Percentiles rank a stretch among this genome's conserved stretches.
Conservation (phyloP, 192 early-diverging fungal genomes). For the Umbelopsis ramanniana region DNA sequence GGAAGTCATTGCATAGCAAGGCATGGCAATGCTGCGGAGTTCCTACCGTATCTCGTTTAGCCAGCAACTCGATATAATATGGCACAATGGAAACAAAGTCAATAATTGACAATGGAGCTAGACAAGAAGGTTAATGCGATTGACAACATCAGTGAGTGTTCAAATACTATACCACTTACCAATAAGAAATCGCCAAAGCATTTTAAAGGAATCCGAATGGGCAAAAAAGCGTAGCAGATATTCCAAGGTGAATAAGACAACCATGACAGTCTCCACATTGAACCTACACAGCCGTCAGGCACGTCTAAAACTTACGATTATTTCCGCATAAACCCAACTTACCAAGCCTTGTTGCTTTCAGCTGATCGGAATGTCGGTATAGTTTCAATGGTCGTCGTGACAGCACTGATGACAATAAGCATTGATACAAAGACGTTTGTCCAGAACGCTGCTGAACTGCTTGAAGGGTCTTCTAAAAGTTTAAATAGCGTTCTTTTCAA, state of each 20-base stretch:
- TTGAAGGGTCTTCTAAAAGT: conserved; percentile 80
- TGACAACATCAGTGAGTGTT: too few species aligned
- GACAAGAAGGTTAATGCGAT: neutral
- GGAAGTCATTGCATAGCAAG: neutral
- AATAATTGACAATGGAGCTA: conserved; percentile 68
- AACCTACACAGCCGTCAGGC: conserved; percentile 49
- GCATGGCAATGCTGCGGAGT: neutral
- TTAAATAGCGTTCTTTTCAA: conserved; percentile 67
- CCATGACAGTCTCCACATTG: conserved; percentile 69
- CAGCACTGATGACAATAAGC: conserved; percentile 72
- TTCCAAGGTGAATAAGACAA: conserved; percentile 76
- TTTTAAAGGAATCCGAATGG: conserved; percentile 72
- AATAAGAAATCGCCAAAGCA: conserved; percentile 58
- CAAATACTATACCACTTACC: conserved; percentile 44
- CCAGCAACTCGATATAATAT: conserved; percentile 76
- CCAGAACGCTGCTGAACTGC: conserved; percentile 68
- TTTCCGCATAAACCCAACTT: conserved; percentile 21
- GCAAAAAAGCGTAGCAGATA: conserved; percentile 68
- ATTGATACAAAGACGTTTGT: conserved; percentile 76
- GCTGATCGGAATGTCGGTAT: conserved; percentile 72
- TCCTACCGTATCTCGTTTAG: conserved; percentile 65
- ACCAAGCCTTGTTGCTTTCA: conserved; percentile 56
- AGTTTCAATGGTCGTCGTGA: conserved; percentile 80
- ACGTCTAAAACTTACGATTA: neutral
- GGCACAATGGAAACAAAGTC: conserved; percentile 80